phyloP scores from a whole-genome alignment of 2,329 filamentous ascomycete genomes.

The Elsinoe batatas region DNA sequence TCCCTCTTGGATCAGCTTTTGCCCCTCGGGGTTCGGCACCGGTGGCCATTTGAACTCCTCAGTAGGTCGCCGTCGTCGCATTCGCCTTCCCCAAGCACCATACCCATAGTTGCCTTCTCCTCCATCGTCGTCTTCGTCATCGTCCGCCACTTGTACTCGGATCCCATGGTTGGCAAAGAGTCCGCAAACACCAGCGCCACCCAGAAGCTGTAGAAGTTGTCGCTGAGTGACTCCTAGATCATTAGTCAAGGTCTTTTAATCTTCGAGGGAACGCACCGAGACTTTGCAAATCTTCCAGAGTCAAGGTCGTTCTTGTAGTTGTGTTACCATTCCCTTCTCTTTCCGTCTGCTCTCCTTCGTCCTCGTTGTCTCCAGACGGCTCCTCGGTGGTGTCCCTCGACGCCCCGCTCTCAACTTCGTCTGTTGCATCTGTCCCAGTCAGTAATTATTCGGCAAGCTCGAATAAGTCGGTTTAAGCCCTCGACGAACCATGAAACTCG shows the following conservation, averaged over 20 bases:
- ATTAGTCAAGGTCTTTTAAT: slow-evolving; percentile 11
- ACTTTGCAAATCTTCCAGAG: slow-evolving; percentile 15
- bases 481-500: slow-evolving; percentile 28
- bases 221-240: slow-evolving; percentile 34
- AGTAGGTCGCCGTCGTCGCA: slow-evolving; percentile 38
- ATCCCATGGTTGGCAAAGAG: slow-evolving; percentile 35
- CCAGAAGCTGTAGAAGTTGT: slow-evolving; percentile 46
- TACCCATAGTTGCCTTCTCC: slow-evolving; percentile 32
- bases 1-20: slow-evolving; percentile 70
- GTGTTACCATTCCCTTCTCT: slow-evolving; percentile 22
- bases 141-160: slow-evolving; percentile 23
- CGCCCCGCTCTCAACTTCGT: slow-evolving; percentile 31
- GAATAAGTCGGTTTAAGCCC: slow-evolving; percentile 10
- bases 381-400: slow-evolving; percentile 30
- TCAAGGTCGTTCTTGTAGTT: slow-evolving; percentile 11
- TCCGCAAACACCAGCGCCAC: slow-evolving; percentile 42
- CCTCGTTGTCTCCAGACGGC: slow-evolving; percentile 21
- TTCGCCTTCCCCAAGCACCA: slow-evolving; percentile 34
- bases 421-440: slow-evolving; percentile 29
- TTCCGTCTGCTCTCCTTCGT: slow-evolving; percentile 28
- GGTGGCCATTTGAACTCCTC: slow-evolving; percentile 57
- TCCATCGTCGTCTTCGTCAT: slow-evolving; percentile 33
- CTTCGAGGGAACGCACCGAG: slow-evolving; percentile 16
- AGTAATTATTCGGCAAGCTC: slow-evolving; percentile 30
- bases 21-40: slow-evolving; percentile 69